Evolutionary conservation across 169 alveolate genomes (phyloP).

Genomic region (Theileria parva): DNA sequence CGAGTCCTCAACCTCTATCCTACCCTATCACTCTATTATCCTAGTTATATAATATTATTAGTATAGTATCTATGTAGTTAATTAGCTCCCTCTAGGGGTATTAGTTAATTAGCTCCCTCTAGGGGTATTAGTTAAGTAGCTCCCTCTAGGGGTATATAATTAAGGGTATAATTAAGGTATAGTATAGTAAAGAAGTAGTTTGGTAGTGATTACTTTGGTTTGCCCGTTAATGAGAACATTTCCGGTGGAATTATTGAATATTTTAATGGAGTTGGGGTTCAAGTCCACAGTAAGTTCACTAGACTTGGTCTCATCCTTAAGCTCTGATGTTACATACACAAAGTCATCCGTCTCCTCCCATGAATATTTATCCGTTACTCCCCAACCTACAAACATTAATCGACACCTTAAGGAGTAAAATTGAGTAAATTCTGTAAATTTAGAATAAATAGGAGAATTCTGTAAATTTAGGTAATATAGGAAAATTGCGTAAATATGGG

Average conservation of each 20-base stretch:
- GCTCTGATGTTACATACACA: constrained; percentile 17
- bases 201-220: constrained; percentile 35
- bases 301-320: constrained; percentile 3
- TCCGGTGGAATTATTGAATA: constrained; percentile 1
- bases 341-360: constrained; percentile 47
- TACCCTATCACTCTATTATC: constrained; percentile 13
- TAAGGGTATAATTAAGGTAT: not conserved
- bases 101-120: no score
- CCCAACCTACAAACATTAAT: constrained; percentile 64
- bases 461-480: no score
- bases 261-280: constrained; percentile 7
- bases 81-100: no score
- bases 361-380: constrained; percentile 47
- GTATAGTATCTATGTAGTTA: no score
- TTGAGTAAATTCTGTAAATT: not conserved
- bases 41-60: no score
- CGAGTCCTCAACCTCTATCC: constrained; percentile 46
- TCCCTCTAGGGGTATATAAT: no score
- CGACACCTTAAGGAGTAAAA: no score
- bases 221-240: constrained; percentile 35
- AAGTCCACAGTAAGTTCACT: constrained; percentile 25
- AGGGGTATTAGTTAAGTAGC: no score
- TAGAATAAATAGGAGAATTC: no score
- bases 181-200: not conserved
- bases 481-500: not conserved